Base-by-base conservation (phyloP, 768 basidiomycete genomes). In the Termitomyces sp. region DNA sequence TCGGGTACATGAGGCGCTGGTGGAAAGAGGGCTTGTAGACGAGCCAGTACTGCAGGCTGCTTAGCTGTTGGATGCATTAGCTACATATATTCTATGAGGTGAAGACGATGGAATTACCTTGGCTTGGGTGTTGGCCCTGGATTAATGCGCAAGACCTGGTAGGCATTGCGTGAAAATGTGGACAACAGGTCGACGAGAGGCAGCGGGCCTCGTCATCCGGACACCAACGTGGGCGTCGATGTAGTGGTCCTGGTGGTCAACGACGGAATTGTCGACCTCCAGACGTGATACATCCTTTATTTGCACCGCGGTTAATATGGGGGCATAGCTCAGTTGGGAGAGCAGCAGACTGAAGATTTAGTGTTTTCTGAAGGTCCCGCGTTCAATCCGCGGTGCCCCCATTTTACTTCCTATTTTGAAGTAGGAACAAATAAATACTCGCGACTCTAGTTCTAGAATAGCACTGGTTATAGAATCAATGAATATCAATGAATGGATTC, bases 381-480 rank as follows among this genome's bases (percentile, higher is more conserved):
- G 64, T 64, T 64, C 64, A 59, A 64, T 64, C 64, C 64, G 62
- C 62, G 59, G 62, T 60, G 62, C 56, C 61, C 62, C 62, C 62
- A 62, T n/a, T 15, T 20, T 4, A n/a, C n/a, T n/a, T n/a, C n/a
- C n/a, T n/a, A n/a, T n/a, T n/a, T n/a, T n/a, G n/a, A n/a, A n/a
- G n/a, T n/a, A n/a, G n/a, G n/a, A n/a, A n/a, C n/a, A n/a, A n/a
- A n/a, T n/a, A n/a, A n/a, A n/a, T n/a, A n/a, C n/a, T n/a, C n/a
- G n/a, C n/a, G n/a, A n/a, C n/a, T n/a, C n/a, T n/a, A n/a, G n/a
- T n/a, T n/a, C n/a, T n/a, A n/a, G n/a, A n/a, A n/a, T n/a, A n/a
- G n/a, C n/a, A n/a, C n/a, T n/a, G n/a, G n/a, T n/a, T n/a, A n/a
- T n/a, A n/a, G n/a, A n/a, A n/a, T n/a, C n/a, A n/a, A n/a, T n/a